A percentile compares a stretch with the other conserved stretches of the same genome.
These are phyloP conservation scores for Taphrina deformans DNA, from an alignment of 1,139 yeast species.

Conservation along the genomic window DNA sequence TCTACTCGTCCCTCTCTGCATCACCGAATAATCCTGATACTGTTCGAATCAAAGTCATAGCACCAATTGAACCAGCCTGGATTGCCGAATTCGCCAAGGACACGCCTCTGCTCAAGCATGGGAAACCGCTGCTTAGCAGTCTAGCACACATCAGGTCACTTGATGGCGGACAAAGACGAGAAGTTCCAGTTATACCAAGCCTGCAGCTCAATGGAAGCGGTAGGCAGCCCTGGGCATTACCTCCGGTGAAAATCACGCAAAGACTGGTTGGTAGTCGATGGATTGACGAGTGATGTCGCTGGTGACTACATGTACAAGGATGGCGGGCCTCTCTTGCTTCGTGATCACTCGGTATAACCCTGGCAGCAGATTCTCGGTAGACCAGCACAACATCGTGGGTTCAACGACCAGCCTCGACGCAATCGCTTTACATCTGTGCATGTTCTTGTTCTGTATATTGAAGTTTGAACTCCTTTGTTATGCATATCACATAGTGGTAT, in stretches of 20 bases:
- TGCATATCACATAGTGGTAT: neutral
- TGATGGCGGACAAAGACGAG: constrained; percentile 17
- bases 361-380: too few relatives aligned
- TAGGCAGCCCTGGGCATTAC: constrained; percentile 32
- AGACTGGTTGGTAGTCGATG: constrained; percentile 11
- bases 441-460: too few relatives aligned
- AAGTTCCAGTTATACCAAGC: constrained; percentile 33
- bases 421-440: too few relatives aligned
- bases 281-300: neutral
- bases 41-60: constrained; percentile 24
- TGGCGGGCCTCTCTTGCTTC: too few relatives aligned
- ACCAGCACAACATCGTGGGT: too few relatives aligned
- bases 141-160: constrained; percentile 5
- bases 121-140: constrained; percentile 30
- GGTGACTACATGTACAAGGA: too few relatives aligned
- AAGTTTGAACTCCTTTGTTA: too few relatives aligned
- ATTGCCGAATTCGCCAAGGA: constrained; percentile 26
- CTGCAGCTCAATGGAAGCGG: constrained; percentile 32
- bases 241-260: constrained; percentile 31
- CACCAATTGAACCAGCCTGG: constrained; percentile 23
- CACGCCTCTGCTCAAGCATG: constrained; percentile 33
- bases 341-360: too few relatives aligned
- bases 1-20: constrained; percentile 20
- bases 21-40: constrained; percentile 6
- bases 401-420: too few relatives aligned